Evolutionary conservation across 2,329 filamentous ascomycete genomes (phyloP), one percentile per base, ranked within the genome.

Genomic region (Claviceps sp.): DNA sequence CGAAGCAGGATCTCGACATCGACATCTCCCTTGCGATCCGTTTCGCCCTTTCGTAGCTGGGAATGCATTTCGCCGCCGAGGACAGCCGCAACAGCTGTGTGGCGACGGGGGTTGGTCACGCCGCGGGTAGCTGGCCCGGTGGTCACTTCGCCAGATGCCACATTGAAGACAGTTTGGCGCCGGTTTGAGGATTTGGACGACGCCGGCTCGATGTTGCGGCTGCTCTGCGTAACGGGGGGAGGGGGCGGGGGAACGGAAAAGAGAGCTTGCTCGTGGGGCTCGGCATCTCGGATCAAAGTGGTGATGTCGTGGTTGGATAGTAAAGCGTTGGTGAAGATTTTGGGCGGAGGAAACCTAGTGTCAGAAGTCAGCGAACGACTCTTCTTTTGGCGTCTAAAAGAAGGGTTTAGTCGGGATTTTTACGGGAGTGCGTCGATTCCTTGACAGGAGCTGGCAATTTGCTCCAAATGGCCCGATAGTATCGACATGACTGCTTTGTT

Each of bases 241-340:
- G 86, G 82, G 0, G 85, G 80, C 0, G 87, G 82, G 1, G 91
- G 89, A 0, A 95, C 84, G 40, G 91, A 94, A 73, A 97, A 98
- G 17, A 98, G 81, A 6, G 91, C 91, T 62, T 90, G 85, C 68
- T 98, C 93, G 70, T 97, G 91, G 22, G 85, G 73, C 68, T 98
- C 93, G 3, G 91, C 96, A 66, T 98, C 93, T 55, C 93, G 87
- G 62, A 98, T 96, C 47, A 98, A 74, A 13, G 87, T 81, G 4
- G 93, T 97, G 60, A 98, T 97, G 67, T 98, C 93, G 67, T 90
- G 84, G 58, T 83, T 83, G 52, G 85, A 83, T 48, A 97, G 82
- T 41, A 98, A 78, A 38, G 93, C 89, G 66, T 95, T 96, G 59
- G 90, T 93, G 71, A 97, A 98, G 63, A 93, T 89, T 62, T 88